Conservation (phyloP, 305 asterid genomes). For the Fraxinus greggii region DNA sequence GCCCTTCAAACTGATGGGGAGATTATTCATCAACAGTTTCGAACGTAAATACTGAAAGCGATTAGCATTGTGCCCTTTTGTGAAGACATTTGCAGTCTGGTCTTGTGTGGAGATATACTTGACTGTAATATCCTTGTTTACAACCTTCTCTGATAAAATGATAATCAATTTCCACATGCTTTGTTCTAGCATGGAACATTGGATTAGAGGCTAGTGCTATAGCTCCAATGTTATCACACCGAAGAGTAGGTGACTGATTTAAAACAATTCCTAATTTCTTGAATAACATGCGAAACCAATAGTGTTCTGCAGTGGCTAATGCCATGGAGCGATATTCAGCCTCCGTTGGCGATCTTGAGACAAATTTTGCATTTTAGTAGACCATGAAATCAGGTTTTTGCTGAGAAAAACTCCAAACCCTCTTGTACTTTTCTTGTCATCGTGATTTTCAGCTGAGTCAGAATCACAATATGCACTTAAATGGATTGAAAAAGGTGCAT, state of each 20-base stretch:
- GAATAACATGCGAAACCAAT: background rate
- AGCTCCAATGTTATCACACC: background rate
- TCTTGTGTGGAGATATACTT: background rate
- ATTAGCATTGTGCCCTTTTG: background rate
- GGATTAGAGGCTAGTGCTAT: background rate
- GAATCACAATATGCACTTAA: background rate
- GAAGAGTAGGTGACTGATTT: background rate
- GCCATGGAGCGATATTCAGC: background rate
- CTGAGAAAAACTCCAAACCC: background rate
- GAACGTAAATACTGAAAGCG: too few species aligned
- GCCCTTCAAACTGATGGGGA: background rate
- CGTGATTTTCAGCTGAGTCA: background rate
- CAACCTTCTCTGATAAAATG: background rate
- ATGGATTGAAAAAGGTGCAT: background rate
- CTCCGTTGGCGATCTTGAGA: background rate
- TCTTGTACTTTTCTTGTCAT: background rate
- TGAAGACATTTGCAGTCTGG: background rate
- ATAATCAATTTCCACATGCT: background rate
- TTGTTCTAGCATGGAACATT: background rate
- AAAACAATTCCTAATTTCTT: background rate
- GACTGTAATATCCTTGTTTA: background rate
- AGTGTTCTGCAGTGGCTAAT: background rate
- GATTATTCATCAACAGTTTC: background rate
- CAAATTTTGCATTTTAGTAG: background rate
- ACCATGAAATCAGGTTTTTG: background rate